Conservation (phyloP, 192 early-diverging fungal species). For the Pilaira anomala region DNA sequence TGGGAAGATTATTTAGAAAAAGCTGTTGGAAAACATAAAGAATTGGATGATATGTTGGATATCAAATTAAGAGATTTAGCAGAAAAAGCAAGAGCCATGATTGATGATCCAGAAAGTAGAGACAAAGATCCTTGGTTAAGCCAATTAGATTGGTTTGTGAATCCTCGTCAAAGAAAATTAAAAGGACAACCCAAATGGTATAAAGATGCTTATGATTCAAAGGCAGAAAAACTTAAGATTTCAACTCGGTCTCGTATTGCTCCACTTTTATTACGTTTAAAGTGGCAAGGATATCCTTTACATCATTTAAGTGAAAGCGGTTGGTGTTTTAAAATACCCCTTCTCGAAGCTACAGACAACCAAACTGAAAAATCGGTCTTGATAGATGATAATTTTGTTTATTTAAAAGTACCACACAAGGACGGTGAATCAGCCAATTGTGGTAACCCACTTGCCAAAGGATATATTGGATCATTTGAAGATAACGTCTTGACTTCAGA, state of each 20-base stretch:
- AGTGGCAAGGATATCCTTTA: constrained; percentile 82
- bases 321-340: constrained; percentile 72
- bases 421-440: constrained; percentile 75
- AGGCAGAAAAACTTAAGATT: constrained; percentile 56
- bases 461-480: constrained; percentile 77
- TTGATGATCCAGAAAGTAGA: constrained; percentile 31
- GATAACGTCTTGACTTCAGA: constrained; percentile 72
- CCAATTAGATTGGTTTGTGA: constrained; percentile 72
- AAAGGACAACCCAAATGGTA: constrained; percentile 78
- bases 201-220: constrained; percentile 68
- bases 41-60: constrained; percentile 50
- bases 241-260: constrained; percentile 67
- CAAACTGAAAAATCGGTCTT: constrained; percentile 32
- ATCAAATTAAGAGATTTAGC: constrained; percentile 47
- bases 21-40: constrained; percentile 52
- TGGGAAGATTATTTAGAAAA: constrained; percentile 74
- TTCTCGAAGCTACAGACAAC: constrained; percentile 1
- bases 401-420: constrained; percentile 79
- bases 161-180: constrained; percentile 43
- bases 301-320: constrained; percentile 64
- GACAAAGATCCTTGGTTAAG: constrained; percentile 76
- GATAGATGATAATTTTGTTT: constrained; percentile 38
- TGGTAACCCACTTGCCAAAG: constrained; percentile 85
- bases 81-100: constrained; percentile 24
- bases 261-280: constrained; percentile 78